These are phyloP conservation scores for Crassisporium funariophilum DNA, from an alignment of 768 basidiomycete species.

Conservation along the genomic window DNA sequence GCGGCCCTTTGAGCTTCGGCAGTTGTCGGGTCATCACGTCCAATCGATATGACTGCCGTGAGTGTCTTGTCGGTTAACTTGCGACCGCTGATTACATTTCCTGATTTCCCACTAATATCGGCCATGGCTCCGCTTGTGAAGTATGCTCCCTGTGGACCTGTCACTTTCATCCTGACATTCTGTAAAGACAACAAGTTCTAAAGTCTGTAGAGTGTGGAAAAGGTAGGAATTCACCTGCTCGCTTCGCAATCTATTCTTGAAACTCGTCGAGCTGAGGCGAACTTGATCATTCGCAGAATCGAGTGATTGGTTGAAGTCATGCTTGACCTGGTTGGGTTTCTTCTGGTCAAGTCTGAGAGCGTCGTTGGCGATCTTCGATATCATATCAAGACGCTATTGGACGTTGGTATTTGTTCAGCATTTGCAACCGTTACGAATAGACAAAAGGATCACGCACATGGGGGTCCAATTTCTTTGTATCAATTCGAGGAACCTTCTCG, in stretches of 20 bases:
- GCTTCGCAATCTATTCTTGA: constrained; percentile 34
- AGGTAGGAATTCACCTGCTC: constrained; percentile 37
- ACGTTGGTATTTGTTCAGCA: not conserved
- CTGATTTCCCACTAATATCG: constrained; percentile 42
- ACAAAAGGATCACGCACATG: constrained; percentile 41
- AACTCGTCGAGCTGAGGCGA: constrained; percentile 38
- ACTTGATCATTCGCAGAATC: constrained; percentile 17
- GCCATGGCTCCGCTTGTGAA: constrained; percentile 42
- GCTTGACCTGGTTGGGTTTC: constrained; percentile 47
- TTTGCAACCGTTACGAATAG: not conserved
- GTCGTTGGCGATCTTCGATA: constrained; percentile 49
- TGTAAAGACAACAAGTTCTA: constrained; percentile 13
- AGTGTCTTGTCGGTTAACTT: constrained; percentile 34
- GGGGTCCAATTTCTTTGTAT: constrained; percentile 40
- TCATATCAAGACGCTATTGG: constrained; percentile 33
- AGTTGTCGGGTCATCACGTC: constrained; percentile 55
- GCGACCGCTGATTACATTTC: constrained; percentile 25
- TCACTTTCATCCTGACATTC: constrained; percentile 31
- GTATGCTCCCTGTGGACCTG: constrained; percentile 35
- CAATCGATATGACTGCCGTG: constrained; percentile 47
- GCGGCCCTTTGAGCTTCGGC: constrained; percentile 54
- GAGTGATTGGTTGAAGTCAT: constrained; percentile 36
- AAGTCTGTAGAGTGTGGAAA: too few species aligned
- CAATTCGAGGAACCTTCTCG: constrained; percentile 42
- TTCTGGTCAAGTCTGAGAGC: constrained; percentile 46